Conservation (phyloP, 139 green algal genomes). For the Volvox reticuliferus region DNA sequence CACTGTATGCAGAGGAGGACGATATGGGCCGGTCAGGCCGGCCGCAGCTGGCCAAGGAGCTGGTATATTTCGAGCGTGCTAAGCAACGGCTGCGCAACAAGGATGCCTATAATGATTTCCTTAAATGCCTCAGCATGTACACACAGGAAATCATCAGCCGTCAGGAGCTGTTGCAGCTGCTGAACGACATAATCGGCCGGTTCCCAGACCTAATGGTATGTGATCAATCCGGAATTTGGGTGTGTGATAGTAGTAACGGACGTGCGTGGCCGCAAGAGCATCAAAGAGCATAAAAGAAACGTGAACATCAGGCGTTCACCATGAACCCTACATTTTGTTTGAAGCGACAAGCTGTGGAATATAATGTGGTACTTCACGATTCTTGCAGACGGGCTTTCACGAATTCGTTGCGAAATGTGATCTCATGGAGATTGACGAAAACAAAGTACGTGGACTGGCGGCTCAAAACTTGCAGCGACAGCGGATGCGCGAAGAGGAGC, state of each 20-base stretch:
- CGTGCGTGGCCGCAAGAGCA: too few species aligned
- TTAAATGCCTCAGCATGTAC: slow-evolving; percentile 98
- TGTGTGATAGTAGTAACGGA: too few species aligned
- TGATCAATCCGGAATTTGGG: too few species aligned
- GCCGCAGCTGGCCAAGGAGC: slow-evolving; percentile 73
- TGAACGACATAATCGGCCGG: slow-evolving; percentile 90
- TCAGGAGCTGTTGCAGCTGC: slow-evolving; percentile 85
- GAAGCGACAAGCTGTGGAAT: neutral
- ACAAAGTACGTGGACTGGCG: slow-evolving; percentile 41
- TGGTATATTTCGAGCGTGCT: slow-evolving; percentile 78
- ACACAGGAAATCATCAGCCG: slow-evolving; percentile 93
- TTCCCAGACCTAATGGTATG: slow-evolving; percentile 87
- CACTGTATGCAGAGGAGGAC: slow-evolving; percentile 9
- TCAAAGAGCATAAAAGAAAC: too few species aligned
- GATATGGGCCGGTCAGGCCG: slow-evolving; percentile 38
- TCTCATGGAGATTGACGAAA: slow-evolving; percentile 55
- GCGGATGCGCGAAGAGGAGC: slow-evolving; percentile 46
- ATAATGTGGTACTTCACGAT: neutral
- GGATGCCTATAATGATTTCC: slow-evolving; percentile 94
- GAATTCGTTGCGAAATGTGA: slow-evolving; percentile 71
- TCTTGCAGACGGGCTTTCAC: slow-evolving; percentile 55
- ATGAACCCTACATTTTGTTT: neutral
- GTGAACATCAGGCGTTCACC: too few species aligned
- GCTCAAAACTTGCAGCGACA: slow-evolving; percentile 49
- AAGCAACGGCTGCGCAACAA: slow-evolving; percentile 80